Percentiles rank a stretch among this genome's conserved stretches.
Conservation (phyloP, 2,329 filamentous ascomycete genomes). For the Phialocephala sp. region DNA sequence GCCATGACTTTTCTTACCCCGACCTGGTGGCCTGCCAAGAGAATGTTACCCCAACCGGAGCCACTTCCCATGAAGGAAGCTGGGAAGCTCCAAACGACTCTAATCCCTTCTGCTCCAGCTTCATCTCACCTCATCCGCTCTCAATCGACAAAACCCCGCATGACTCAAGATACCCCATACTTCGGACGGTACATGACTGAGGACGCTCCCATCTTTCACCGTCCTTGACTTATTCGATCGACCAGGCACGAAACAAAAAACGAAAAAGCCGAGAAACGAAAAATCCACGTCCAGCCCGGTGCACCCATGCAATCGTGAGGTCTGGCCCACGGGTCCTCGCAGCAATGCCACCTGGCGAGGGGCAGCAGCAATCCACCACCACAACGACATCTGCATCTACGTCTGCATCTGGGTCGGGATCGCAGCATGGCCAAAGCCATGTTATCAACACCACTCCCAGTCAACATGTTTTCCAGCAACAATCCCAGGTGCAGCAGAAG, state of each 20-base stretch:
- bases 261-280: neutral
- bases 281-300: too few relatives aligned
- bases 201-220: slow-evolving; percentile 5
- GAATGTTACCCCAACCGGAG: neutral
- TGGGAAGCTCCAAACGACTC: neutral
- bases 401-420: neutral
- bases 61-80: neutral
- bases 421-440: slow-evolving; percentile 7
- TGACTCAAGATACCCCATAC: slow-evolving; percentile 24
- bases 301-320: slow-evolving; percentile 25
- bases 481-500: slow-evolving; percentile 21
- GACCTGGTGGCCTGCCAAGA: neutral
- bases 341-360: slow-evolving; percentile 33
- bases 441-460: neutral
- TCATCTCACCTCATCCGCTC: neutral
- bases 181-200: slow-evolving; percentile 27
- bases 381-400: neutral
- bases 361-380: slow-evolving; percentile 2
- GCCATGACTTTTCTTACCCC: neutral
- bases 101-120: neutral
- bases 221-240: neutral
- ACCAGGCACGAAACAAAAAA: neutral
- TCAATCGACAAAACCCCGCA: slow-evolving; percentile 6
- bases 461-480: neutral
- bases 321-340: slow-evolving; percentile 29